Base-by-base conservation (phyloP, 2,329 filamentous ascomycete genomes). In the Penicillium polonicum region DNA sequence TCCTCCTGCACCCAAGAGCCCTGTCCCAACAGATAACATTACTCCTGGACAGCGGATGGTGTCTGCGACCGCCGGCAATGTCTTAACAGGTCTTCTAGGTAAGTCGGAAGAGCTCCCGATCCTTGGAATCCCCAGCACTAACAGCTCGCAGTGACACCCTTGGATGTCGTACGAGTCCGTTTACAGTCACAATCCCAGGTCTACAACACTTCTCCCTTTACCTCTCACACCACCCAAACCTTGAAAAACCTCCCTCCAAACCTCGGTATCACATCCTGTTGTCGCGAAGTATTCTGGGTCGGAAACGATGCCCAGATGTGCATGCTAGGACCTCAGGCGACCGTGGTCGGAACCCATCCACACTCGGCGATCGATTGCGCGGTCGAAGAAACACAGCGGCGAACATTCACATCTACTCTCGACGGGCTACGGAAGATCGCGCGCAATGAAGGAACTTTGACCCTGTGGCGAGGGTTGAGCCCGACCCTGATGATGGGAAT, bases 271-370 rank as follows among this genome's bases (percentile, higher is more conserved):
- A 96, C 92, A 17, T 87, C 92, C 39, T 99, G 94, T 77, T 99
- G 94, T 72, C 88, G 94, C 60, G 93, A 99, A 74, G 93, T 99
- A 36, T 99, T 97, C 75, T 99, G 96, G 82, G 87, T 93, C 62
- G 92, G 91, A 65, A 92, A 95, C 71, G 90, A 88, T 73, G 84
- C 88, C 25, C 88, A 91, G 58, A 86, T 89, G 63, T 96, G 92
- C 72, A 80, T 96, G 61, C 89, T 89, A n/a, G 85, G 84, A 59
- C 56, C 71, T 27, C 57, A 67, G 58, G 49, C 64, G 52, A 51
- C 68, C 68, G 57, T 78, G 72, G 53, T 78, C 80, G 46, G 76
- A 77, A 39, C 75, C 78, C 57, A 62, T 23, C 52, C 70, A 9
- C 75, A 78, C 3, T 70, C 79, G 12, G 77, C 80, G 19, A 80